phyloP scores from a whole-genome alignment of 768 basidiomycete genomes.

The Fomitopsis pulvina region DNA sequence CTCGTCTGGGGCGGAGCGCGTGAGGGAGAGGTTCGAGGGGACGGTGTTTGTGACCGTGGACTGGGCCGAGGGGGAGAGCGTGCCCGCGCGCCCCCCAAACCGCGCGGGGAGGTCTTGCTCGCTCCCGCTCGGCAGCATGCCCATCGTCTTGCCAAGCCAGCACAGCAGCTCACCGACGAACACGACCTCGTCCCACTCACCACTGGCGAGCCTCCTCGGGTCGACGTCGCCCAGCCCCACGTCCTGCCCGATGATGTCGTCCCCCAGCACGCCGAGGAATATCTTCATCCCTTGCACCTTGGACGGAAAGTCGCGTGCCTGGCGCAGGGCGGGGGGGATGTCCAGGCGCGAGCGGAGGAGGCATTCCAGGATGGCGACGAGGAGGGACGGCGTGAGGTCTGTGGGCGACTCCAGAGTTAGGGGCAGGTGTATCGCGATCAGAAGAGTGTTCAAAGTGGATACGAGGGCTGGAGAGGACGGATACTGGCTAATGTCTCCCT shows the following conservation, averaged over 20 bases:
- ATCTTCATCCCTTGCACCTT: conserved; percentile 66
- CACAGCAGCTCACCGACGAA: conserved; percentile 63
- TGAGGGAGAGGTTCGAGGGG: conserved; percentile 26
- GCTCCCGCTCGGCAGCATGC: conserved; percentile 23
- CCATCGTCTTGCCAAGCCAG: conserved; percentile 51
- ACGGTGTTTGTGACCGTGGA: conserved; percentile 30
- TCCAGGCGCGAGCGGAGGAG: conserved; percentile 51
- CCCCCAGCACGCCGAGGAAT: conserved; percentile 67
- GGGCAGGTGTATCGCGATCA: conserved; percentile 24
- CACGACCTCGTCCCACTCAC: conserved; percentile 59
- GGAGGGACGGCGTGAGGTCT: conserved; percentile 66
- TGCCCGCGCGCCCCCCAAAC: neutral
- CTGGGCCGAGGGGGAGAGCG: conserved; percentile 21
- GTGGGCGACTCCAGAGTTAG: conserved; percentile 26
- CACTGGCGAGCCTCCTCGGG: conserved; percentile 55
- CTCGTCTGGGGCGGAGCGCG: conserved; percentile 26
- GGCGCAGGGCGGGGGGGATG: conserved; percentile 28
- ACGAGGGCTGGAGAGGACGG: conserved; percentile 4
- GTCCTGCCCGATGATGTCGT: conserved; percentile 51
- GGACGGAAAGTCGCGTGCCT: conserved; percentile 28
- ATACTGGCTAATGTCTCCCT: too few relatives aligned
- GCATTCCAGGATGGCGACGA: conserved; percentile 64
- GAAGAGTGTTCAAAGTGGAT: conserved; percentile 24
- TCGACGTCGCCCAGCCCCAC: conserved; percentile 64
- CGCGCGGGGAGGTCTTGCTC: neutral